A percentile compares a stretch with the other conserved stretches of the same genome.
phyloP scores from a whole-genome alignment of 768 basidiomycete species.

The Rhodotorula babjevae region DNA sequence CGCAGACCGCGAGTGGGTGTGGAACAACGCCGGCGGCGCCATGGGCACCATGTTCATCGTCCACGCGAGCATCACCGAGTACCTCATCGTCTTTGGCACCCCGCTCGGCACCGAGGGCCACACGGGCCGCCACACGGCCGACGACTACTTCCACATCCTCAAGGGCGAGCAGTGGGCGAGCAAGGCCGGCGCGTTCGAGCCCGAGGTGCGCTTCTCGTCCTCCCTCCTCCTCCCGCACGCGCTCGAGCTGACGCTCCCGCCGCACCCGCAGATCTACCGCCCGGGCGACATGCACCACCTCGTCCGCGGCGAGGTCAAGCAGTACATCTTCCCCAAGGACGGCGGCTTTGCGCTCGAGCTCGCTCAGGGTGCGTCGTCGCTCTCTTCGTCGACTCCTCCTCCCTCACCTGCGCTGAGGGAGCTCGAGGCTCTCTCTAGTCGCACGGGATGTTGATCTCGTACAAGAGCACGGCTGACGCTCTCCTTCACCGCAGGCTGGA shows the following conservation, averaged over 20 bases:
- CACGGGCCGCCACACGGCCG: slow-evolving; percentile 85
- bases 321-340: slow-evolving; percentile 89
- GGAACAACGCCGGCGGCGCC: slow-evolving; percentile 87
- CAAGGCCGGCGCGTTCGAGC: slow-evolving; percentile 68
- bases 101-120: slow-evolving; percentile 97
- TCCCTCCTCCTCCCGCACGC: not conserved
- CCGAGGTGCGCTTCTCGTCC: slow-evolving; percentile 56
- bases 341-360: slow-evolving; percentile 95
- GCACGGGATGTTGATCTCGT: too few relatives aligned
- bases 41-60: slow-evolving; percentile 83
- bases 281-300: slow-evolving; percentile 81
- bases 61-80: slow-evolving; percentile 94
- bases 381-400: not conserved
- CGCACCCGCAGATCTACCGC: slow-evolving; percentile 55
- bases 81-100: slow-evolving; percentile 69
- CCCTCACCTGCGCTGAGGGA: too few relatives aligned
- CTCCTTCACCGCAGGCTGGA: slow-evolving; percentile 66
- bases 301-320: slow-evolving; percentile 76
- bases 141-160: slow-evolving; percentile 97
- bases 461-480: too few relatives aligned
- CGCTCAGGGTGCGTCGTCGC: not conserved
- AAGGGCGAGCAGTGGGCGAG: slow-evolving; percentile 94
- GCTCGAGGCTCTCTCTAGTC: too few relatives aligned
- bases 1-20: slow-evolving; percentile 73
- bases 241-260: not conserved